Conservation (phyloP, 768 basidiomycete genomes). For the Pholiota conissans region DNA sequence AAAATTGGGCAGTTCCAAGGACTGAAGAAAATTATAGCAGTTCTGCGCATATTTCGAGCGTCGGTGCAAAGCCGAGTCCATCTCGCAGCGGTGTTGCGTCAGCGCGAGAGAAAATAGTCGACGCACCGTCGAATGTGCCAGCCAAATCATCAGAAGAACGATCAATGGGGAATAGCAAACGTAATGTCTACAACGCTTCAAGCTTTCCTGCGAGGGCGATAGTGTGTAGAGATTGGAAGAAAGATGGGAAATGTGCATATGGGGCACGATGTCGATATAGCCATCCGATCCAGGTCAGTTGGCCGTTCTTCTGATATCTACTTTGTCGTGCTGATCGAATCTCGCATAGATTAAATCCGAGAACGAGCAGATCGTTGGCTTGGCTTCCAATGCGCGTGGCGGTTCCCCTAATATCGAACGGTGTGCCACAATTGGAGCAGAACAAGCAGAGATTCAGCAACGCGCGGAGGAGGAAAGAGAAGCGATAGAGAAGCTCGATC, state of each 20-base stretch:
- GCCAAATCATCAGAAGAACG: too few relatives aligned
- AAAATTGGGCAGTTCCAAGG: too few relatives aligned
- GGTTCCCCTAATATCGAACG: neutral
- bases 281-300: conserved; percentile 32
- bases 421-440: neutral
- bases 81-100: neutral
- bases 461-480: neutral
- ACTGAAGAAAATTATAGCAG: neutral
- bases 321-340: neutral
- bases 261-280: conserved; percentile 34
- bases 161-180: too few relatives aligned
- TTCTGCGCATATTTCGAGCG: neutral
- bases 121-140: neutral
- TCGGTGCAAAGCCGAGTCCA: neutral
- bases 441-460: neutral
- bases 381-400: neutral
- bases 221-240: conserved; percentile 24
- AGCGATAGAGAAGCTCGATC: neutral
- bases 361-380: neutral
- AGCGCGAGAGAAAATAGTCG: too few relatives aligned
- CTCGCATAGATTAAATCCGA: neutral
- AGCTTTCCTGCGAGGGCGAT: neutral
- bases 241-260: conserved; percentile 34
- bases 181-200: neutral
- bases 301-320: neutral